Evolutionary conservation across 352 stramenopile species (phyloP), one percentile per base, ranked within the genome.

Genomic region (Thalassiosira sp.): DNA sequence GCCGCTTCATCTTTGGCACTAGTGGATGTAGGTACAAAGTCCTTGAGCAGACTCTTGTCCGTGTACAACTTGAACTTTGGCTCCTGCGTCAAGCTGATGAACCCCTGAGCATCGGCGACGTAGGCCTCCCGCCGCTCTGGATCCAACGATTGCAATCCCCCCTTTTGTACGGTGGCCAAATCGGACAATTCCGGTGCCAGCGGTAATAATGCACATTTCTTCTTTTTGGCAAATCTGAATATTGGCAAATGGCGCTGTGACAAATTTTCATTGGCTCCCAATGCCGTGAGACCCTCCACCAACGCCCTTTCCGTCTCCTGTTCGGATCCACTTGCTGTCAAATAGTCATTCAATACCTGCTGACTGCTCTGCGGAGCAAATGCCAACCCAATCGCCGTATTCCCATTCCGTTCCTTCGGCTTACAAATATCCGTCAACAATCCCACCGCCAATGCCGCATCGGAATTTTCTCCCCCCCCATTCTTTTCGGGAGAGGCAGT

Each of bases 11-110:
- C 64, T n/a, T 51, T 60, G 8, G 16, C 20, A 24, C 18, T 24
- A 33, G 15, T 24, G 33, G 8, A n/a, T 49, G 25, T 42, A 57
- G 76, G 72, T 24, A 20, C 16, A 54, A 84, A 89, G 45, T 91
- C 81, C 63, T 91, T 91, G 35, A 90, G 57, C 3, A 92, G 54
- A 54, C 81, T 90, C 64, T 83, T 76, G 43, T 92, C 84, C 5
- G 86, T 79, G 31, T 90, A 92, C 25, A 92, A 18, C 56, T 84
- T 79, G 70, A 86, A 90, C 62, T 72, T 79, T 63, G 79, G 81
- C 54, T 92, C 79, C 49, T 84, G 62, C 5, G 86, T 87, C 31
- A 85, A 46, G 0, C 40, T 56, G 79, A 92, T 90, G 56, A 92
- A 92, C 28, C 86, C 86, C 58, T 83, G 24, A 8, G 86, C 37